These are phyloP conservation scores for Diaporthe amygdali DNA, from an alignment of 2,329 filamentous ascomycete genomes.

Conservation along the genomic window DNA sequence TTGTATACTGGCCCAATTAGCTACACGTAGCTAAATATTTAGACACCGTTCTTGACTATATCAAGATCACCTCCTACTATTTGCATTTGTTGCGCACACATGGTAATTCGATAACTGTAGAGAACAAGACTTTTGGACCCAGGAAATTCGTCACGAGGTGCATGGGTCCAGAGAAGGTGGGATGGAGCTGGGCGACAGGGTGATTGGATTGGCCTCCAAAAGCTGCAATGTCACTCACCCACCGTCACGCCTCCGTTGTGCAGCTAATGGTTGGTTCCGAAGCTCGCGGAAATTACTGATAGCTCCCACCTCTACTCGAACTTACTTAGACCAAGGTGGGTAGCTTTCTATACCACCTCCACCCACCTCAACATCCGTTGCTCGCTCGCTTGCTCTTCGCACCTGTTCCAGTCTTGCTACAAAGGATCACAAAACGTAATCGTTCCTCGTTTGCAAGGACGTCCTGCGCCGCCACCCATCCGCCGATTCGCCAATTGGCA, in stretches of 20 bases:
- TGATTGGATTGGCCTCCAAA: neutral
- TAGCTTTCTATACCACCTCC: neutral
- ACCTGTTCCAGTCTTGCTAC: neutral
- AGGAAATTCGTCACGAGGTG: neutral
- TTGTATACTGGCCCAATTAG: too few relatives aligned
- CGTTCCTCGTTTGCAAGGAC: neutral
- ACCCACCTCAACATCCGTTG: neutral
- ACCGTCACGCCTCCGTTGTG: neutral
- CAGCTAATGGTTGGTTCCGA: constrained; percentile 9
- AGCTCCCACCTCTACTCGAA: neutral
- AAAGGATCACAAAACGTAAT: neutral
- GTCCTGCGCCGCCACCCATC: neutral
- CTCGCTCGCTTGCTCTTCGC: neutral
- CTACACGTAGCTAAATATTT: too few relatives aligned
- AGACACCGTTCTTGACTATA: too few relatives aligned
- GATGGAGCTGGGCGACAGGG: neutral
- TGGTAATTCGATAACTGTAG: neutral
- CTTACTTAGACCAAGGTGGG: neutral
- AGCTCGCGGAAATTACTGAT: neutral
- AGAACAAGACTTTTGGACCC: neutral
- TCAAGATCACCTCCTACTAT: neutral
- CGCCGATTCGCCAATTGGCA: neutral
- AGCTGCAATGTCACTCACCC: neutral
- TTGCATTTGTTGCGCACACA: neutral
- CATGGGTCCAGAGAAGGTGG: neutral